Conservation (phyloP, 805 yeast species). For the Dipodascus geniculatus region DNA sequence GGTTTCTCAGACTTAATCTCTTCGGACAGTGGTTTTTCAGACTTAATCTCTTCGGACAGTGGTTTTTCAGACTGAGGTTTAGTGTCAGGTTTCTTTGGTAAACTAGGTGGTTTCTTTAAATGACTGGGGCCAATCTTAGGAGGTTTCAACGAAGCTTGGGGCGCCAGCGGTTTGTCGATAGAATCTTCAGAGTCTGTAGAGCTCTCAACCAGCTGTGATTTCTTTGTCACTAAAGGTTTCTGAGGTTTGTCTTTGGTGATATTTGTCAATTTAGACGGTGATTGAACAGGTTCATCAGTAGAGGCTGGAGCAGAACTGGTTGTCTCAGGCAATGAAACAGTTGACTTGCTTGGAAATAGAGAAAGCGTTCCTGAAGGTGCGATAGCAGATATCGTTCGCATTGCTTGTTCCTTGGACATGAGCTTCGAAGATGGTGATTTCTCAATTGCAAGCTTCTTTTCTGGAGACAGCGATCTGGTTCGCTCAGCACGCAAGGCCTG, state of each 20-base stretch:
- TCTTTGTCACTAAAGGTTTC: neutral
- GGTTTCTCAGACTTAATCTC: too few species aligned
- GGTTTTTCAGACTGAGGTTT: neutral
- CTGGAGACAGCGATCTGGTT: slow-evolving; percentile 15
- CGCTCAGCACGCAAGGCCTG: slow-evolving; percentile 16
- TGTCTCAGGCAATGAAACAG: neutral
- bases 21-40: too few species aligned
- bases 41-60: too few species aligned
- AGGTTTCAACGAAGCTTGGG: too few species aligned
- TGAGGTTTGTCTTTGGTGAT: neutral
- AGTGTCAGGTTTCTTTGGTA: neutral
- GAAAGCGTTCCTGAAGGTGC: neutral
- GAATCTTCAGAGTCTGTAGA: neutral
- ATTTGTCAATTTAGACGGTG: neutral
- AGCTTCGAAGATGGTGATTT: neutral
- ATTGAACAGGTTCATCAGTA: too few species aligned
- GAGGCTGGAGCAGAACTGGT: too few species aligned
- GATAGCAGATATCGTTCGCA: neutral
- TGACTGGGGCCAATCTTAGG: too few species aligned
- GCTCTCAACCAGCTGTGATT: neutral
- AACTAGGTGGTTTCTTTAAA: neutral
- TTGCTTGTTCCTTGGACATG: neutral
- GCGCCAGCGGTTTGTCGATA: neutral
- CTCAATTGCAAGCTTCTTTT: slow-evolving; percentile 5
- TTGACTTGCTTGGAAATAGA: neutral